phyloP scores from a whole-genome alignment of 176 grass and related monocot genomes.

The Zoysia pacifica region DNA sequence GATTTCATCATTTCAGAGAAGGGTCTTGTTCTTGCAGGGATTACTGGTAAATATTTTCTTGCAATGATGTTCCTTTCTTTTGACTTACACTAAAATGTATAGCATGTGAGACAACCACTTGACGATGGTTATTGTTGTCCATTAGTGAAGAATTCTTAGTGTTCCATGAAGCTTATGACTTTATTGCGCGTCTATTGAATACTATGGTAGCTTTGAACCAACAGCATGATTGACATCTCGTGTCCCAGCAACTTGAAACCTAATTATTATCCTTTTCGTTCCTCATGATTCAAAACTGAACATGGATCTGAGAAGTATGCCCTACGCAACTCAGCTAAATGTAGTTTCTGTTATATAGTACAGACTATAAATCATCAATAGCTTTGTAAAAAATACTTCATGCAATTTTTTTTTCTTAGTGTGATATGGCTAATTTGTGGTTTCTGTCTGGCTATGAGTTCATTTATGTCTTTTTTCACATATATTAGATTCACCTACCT shows the following conservation, averaged over 20 bases:
- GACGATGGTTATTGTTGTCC: conserved; percentile 15
- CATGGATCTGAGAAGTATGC: conserved; percentile 59
- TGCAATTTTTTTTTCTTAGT: conserved; percentile 42
- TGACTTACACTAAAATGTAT: conserved; percentile 33
- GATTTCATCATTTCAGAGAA: conserved; percentile 63
- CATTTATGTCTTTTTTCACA: conserved; percentile 10
- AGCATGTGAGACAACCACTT: conserved; percentile 25
- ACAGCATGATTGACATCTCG: conserved; percentile 54
- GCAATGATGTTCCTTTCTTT: conserved; percentile 18
- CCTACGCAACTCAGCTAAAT: conserved; percentile 48
- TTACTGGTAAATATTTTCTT: conserved; percentile 58
- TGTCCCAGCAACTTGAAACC: conserved; percentile 57
- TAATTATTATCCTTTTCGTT: conserved; percentile 63
- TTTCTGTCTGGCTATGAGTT: conserved; percentile 16
- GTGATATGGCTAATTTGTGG: conserved; percentile 8
- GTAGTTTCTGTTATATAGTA: conserved; percentile 41
- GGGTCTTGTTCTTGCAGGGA: conserved; percentile 69
- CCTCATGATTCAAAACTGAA: conserved; percentile 50
- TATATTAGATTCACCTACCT: conserved; percentile 18
- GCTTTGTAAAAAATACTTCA: conserved; percentile 35
- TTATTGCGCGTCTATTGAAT: conserved; percentile 52
- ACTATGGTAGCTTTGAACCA: conserved; percentile 48
- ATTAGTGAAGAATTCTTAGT: conserved; percentile 35
- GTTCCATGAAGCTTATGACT: conserved; percentile 34
- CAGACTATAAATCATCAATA: conserved; percentile 39